phyloP scores from a whole-genome alignment of 805 yeast species.

The Nakazawaea ishiwadae region DNA sequence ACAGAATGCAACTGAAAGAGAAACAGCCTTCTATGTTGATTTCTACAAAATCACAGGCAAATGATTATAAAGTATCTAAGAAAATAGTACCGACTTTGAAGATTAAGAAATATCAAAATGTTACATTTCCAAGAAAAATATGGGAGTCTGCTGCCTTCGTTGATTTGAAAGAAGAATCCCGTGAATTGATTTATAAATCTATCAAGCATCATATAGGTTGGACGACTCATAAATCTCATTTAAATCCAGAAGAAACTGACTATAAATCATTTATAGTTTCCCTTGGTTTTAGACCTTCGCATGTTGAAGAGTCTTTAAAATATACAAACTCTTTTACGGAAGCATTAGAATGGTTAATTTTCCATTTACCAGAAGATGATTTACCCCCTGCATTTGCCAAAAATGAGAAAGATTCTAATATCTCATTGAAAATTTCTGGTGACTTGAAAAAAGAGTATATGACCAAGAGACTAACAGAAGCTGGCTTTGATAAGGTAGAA shows the following conservation, averaged over 20 bases:
- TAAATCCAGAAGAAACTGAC: conserved; percentile 1
- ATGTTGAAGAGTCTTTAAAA: conserved; percentile 65
- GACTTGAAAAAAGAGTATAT: conserved; percentile 53
- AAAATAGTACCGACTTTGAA: conserved; percentile 10
- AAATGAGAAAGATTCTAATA: conserved; percentile 50
- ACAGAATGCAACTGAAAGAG: conserved; percentile 46
- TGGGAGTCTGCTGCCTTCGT: conserved; percentile 72
- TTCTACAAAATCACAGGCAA: conserved; percentile 20
- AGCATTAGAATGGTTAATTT: conserved; percentile 70
- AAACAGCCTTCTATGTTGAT: conserved; percentile 43
- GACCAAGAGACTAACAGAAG: conserved; percentile 51
- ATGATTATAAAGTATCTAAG: conserved; percentile 8
- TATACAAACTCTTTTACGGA: conserved; percentile 48
- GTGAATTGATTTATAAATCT: conserved; percentile 58
- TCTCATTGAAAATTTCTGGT: conserved; percentile 49
- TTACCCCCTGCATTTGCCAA: conserved; percentile 64
- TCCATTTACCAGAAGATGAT: conserved; percentile 94
- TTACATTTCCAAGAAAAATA: conserved; percentile 43
- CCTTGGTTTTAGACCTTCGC: conserved; percentile 67
- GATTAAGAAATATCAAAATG: conserved; percentile 8
- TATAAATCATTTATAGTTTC: conserved; percentile 17
- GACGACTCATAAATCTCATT: conserved; percentile 27
- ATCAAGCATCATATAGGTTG: conserved; percentile 56
- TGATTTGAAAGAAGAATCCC: conserved; percentile 58
- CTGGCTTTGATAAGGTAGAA: conserved; percentile 70